A percentile compares a stretch with the other conserved stretches of the same genome.
Evolutionary conservation across 192 early-diverging fungal genomes (phyloP).

Genomic region (Umbelopsis sp.): DNA sequence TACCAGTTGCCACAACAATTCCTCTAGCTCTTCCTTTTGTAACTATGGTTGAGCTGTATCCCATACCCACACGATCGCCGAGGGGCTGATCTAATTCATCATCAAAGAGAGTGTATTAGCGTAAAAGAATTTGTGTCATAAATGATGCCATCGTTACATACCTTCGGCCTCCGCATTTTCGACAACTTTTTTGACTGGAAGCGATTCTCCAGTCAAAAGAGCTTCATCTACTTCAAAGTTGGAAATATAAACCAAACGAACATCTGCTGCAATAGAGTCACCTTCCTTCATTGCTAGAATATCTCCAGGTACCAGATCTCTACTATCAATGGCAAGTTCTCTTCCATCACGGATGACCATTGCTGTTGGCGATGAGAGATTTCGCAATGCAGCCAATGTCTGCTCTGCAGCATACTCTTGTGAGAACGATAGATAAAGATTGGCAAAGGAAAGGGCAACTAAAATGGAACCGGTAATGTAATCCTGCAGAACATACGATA

Average conservation of each 20-base stretch:
- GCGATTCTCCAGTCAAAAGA: slow-evolving; percentile 88
- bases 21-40: slow-evolving; percentile 90
- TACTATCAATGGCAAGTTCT: slow-evolving; percentile 69
- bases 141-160: background rate
- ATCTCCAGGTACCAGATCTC: slow-evolving; percentile 86
- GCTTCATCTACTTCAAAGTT: slow-evolving; percentile 93
- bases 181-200: slow-evolving; percentile 74
- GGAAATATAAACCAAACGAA: slow-evolving; percentile 79
- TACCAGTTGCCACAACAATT: slow-evolving; percentile 84
- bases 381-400: slow-evolving; percentile 88
- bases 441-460: slow-evolving; percentile 77
- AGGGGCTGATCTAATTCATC: slow-evolving; percentile 62
- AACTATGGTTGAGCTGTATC: slow-evolving; percentile 87
- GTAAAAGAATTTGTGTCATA: too few relatives aligned
- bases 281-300: slow-evolving; percentile 89
- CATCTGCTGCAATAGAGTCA: slow-evolving; percentile 89
- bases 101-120: background rate
- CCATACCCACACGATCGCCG: slow-evolving; percentile 91
- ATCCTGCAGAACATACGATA: slow-evolving; percentile 63
- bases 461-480: slow-evolving; percentile 73
- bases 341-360: slow-evolving; percentile 87
- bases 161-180: slow-evolving; percentile 58
- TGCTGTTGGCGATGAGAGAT: slow-evolving; percentile 83
- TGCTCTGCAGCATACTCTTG: slow-evolving; percentile 96
- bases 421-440: slow-evolving; percentile 87